Base-by-base conservation (phyloP, 441 rosid genomes). In the Daphne laureola region DNA sequence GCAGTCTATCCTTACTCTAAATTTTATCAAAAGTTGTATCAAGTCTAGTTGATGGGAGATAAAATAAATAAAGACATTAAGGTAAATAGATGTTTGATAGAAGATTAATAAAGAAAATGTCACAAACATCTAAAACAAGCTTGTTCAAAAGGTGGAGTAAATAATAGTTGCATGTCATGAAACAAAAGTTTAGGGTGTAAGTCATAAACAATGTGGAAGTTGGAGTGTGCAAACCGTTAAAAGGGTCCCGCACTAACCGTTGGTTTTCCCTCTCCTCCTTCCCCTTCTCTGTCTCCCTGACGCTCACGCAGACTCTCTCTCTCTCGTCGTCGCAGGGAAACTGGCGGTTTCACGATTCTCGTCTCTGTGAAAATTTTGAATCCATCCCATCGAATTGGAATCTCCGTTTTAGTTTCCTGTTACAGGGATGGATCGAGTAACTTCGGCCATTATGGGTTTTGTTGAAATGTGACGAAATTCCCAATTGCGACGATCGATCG, bases 231-330 rank as follows among this genome's bases (percentile, higher is more conserved):
- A 50, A 69, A 61, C 74, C 42, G 66, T 66, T 67, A 73, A 55
- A 21, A 51, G 65, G 63, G 65, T 41, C 74, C 77, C 78, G 68
- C 70, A 56, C 46, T 51, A 69, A 72, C 64, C 76, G 76, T 75
- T 75, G 76, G 54, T 64, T 59, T 65, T 46, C 43, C 15, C 55
- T 26, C 41, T 54, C 45, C 54, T 58, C 43, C 17, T 61, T 4
- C 43, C 27, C 48, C 27, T 25, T 17, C 15, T 26, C 50, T 27
- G 26, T 49, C 14, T 11, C 13, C 8, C 38, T 53, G 16, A n/a
- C 51, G 8, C 45, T 50, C 36, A 17, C 38, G 8, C 17, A 5
- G 9, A 21, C 38, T 3, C 17, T 5, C 12, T 3, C 50, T 27
- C 40, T 49, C 14, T 11, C 13, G 7, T 11, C 13, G 7, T 21